phyloP scores from a whole-genome alignment of 2,329 filamentous ascomycete genomes.

The Xylaria digitata region DNA sequence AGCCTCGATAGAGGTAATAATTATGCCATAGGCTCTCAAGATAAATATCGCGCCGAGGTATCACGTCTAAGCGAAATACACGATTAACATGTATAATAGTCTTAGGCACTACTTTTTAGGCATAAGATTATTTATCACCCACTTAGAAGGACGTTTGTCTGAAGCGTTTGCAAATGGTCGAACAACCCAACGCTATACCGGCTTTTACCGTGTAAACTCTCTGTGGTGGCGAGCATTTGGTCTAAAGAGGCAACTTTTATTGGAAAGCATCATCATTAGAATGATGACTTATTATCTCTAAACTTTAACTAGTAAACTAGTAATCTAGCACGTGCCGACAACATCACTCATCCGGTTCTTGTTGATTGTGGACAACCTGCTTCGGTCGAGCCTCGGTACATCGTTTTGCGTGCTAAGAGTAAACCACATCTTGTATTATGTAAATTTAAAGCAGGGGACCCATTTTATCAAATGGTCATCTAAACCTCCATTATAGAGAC shows the following conservation, averaged over 20 bases:
- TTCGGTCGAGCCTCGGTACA: not conserved
- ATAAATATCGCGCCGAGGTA: not conserved
- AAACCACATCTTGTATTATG: not conserved
- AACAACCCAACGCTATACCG: not conserved
- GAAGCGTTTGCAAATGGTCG: not conserved
- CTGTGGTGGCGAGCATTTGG: not conserved
- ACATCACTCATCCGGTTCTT: not conserved
- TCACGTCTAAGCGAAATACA: not conserved
- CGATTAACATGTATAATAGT: not conserved
- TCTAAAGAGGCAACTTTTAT: not conserved
- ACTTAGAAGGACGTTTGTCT: not conserved
- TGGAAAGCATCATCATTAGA: not conserved
- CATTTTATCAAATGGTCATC: not conserved
- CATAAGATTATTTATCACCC: not conserved
- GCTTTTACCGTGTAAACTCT: not conserved
- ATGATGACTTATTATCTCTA: not conserved
- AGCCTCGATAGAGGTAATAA: not conserved
- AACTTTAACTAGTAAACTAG: not conserved
- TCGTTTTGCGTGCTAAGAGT: not conserved
- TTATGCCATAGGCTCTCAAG: not conserved
- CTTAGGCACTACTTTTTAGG: not conserved
- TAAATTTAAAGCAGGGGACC: not conserved
- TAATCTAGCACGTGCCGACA: not conserved
- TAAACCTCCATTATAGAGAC: slow-evolving; percentile 33
- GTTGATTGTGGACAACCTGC: not conserved